phyloP scores from a whole-genome alignment of 129 eudicot species.

The Chrysanthemum seticuspe region DNA sequence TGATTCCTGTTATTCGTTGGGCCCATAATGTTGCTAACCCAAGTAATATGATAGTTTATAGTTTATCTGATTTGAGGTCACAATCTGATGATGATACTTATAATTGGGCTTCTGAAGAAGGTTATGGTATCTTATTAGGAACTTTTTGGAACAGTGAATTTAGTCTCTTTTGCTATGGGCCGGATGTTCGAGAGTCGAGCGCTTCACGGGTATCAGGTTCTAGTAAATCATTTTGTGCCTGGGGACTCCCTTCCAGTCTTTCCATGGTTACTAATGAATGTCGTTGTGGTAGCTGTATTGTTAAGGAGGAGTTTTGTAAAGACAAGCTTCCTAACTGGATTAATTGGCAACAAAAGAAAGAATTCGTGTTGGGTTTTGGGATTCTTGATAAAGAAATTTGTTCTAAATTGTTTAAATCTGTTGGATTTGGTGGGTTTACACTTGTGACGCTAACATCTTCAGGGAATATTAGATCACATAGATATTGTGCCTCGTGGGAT shows the following conservation, averaged over 20 bases:
- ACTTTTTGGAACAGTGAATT: conserved; percentile 77
- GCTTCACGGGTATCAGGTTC: conserved; percentile 13
- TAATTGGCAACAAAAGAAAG: conserved; percentile 82
- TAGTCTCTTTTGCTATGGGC: conserved; percentile 75
- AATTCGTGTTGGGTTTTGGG: conserved; percentile 63
- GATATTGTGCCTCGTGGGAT: conserved; percentile 59
- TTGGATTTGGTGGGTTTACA: conserved; percentile 60
- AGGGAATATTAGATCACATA: conserved; percentile 64
- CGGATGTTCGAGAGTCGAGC: conserved; percentile 22
- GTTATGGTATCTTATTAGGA: conserved; percentile 64
- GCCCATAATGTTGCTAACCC: conserved; percentile 53
- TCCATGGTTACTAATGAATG: conserved; percentile 46
- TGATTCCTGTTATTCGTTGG: conserved; percentile 69
- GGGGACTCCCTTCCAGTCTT: conserved; percentile 77
- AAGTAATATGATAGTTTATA: conserved; percentile 39
- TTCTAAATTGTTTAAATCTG: conserved; percentile 33
- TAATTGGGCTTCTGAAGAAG: conserved; percentile 56
- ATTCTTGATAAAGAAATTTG: conserved; percentile 47
- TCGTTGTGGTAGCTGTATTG: conserved; percentile 68
- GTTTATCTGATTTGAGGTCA: conserved; percentile 65
- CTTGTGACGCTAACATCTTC: conserved; percentile 59
- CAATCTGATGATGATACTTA: conserved; percentile 33
- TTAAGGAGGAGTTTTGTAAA: conserved; percentile 54
- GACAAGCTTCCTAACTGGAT: conserved; percentile 44
- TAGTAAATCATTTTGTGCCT: conserved; percentile 43